These are phyloP conservation scores for Auricularia sp. DNA, from an alignment of 768 basidiomycete genomes.

Conservation along the genomic window DNA sequence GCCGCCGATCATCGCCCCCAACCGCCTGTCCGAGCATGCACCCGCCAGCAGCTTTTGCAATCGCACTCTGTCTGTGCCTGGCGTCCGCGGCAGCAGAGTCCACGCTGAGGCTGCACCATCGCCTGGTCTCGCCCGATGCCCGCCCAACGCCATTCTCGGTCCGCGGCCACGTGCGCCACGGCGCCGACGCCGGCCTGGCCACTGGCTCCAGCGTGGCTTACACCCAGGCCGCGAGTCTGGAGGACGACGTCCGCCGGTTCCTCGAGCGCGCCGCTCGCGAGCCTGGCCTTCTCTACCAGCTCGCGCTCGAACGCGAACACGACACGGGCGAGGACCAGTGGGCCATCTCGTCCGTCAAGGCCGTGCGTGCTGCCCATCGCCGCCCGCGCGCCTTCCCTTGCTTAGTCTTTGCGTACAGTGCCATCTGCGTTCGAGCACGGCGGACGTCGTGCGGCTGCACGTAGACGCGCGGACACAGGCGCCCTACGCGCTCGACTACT, in stretches of 20 bases:
- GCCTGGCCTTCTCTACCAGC: conserved; percentile 49
- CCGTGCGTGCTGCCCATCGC: conserved; percentile 28
- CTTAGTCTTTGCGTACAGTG: conserved; percentile 37
- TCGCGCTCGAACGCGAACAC: conserved; percentile 49
- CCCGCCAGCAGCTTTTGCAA: no score
- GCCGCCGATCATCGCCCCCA: no score
- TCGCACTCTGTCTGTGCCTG: no score
- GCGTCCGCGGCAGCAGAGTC: no score
- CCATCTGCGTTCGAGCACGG: conserved; percentile 43
- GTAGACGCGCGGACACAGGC: conserved; percentile 29
- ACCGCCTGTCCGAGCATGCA: no score
- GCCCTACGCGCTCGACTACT: conserved; percentile 66
- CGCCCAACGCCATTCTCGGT: background rate
- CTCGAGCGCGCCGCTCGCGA: conserved; percentile 22
- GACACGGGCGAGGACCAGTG: conserved; percentile 38
- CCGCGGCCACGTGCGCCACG: background rate
- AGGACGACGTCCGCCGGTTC: background rate
- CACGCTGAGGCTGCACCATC: background rate
- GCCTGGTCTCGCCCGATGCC: background rate
- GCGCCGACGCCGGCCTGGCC: background rate
- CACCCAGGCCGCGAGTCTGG: background rate
- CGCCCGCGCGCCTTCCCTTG: no score
- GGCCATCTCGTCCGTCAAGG: conserved; percentile 53
- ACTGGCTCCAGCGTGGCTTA: background rate
- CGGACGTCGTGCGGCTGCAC: conserved; percentile 53